Percentiles rank a stretch among this genome's conserved stretches.
Evolutionary conservation across 306 rosid species (phyloP).

Genomic region (Vicia faba): DNA sequence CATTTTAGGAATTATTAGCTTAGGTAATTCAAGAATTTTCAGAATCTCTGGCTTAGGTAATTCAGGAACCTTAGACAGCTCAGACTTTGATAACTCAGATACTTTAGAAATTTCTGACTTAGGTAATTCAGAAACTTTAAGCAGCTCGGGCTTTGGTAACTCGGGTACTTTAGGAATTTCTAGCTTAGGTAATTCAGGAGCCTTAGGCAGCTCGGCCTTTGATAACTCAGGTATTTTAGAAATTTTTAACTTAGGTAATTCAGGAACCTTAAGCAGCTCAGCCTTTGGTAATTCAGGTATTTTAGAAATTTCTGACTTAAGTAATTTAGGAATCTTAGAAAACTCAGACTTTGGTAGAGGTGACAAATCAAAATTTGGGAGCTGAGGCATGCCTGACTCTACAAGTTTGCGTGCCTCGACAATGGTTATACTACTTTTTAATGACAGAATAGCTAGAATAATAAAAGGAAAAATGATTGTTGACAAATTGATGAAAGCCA

Average conservation of each 20-base stretch:
- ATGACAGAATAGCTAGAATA: constrained; percentile 14
- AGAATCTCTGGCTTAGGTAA: not conserved
- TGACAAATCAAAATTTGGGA: constrained; percentile 34
- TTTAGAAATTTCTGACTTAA: not conserved
- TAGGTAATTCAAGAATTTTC: not conserved
- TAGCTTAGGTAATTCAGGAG: not conserved
- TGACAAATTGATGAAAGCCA: constrained; percentile 32
- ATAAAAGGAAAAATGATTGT: constrained; percentile 20
- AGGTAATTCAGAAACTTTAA: not conserved
- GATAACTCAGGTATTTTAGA: not conserved
- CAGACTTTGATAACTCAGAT: not conserved
- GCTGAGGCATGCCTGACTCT: constrained; percentile 30
- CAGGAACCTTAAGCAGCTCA: not conserved
- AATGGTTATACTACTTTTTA: constrained; percentile 14
- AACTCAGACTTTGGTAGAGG: not conserved
- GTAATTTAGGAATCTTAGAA: not conserved
- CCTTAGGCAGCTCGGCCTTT: not conserved
- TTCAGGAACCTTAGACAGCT: not conserved
- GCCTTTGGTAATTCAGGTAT: not conserved
- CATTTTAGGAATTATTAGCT: not conserved
- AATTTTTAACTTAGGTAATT: not conserved
- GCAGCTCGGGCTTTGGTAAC: not conserved
- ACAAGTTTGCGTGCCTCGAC: constrained; percentile 43
- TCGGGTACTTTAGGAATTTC: not conserved
- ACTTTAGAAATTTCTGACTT: not conserved